phyloP scores from a whole-genome alignment of 2,329 filamentous ascomycete species.

The Neonectria magnoliae region DNA sequence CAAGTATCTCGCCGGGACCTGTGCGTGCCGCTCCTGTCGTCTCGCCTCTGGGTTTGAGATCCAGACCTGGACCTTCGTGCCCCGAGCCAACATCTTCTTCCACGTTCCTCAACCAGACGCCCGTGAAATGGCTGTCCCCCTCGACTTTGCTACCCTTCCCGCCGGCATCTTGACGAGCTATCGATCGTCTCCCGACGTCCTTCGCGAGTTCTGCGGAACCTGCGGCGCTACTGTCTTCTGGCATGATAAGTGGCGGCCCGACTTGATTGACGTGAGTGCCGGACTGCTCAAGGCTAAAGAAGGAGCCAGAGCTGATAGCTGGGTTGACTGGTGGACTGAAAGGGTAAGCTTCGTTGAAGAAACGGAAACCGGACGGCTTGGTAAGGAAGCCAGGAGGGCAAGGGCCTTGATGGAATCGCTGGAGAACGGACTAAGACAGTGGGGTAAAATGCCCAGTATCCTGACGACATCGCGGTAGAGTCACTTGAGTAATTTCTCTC shows the following conservation, averaged over 20 bases:
- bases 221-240: slow-evolving; percentile 75
- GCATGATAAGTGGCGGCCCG: slow-evolving; percentile 62
- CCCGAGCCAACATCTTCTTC: slow-evolving; percentile 65
- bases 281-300: slow-evolving; percentile 63
- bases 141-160: slow-evolving; percentile 50
- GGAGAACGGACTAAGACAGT: neutral
- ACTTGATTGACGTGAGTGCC: slow-evolving; percentile 71
- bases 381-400: slow-evolving; percentile 7
- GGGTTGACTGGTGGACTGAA: slow-evolving; percentile 70
- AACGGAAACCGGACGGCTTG: slow-evolving; percentile 3
- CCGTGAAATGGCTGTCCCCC: slow-evolving; percentile 27
- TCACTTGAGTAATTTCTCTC: neutral
- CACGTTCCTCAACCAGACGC: slow-evolving; percentile 32
- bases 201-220: slow-evolving; percentile 68
- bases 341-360: slow-evolving; percentile 70
- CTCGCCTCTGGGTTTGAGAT: slow-evolving; percentile 70
- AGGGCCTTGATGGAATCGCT: slow-evolving; percentile 10
- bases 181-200: slow-evolving; percentile 62
- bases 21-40: slow-evolving; percentile 71
- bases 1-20: slow-evolving; percentile 69
- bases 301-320: slow-evolving; percentile 65
- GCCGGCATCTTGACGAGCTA: slow-evolving; percentile 61
- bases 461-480: neutral
- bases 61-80: slow-evolving; percentile 73
- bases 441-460: neutral